A percentile compares a stretch with the other conserved stretches of the same genome.
phyloP scores from a whole-genome alignment of 352 stramenopile genomes.

The Globisporangium middletonii region DNA sequence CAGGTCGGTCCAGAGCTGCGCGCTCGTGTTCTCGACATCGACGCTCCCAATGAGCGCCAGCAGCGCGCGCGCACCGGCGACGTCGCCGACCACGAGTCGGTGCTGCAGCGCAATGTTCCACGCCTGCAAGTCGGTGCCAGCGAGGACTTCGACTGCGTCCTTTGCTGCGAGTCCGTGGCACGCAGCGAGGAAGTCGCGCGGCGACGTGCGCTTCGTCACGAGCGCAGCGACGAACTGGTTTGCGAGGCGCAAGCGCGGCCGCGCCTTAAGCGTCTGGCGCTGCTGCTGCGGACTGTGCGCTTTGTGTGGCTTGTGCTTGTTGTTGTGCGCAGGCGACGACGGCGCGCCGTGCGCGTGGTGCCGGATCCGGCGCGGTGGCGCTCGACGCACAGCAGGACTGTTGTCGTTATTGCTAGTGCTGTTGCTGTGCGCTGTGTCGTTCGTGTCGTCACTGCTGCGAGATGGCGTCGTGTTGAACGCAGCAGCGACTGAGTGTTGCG shows the following conservation, averaged over 20 bases:
- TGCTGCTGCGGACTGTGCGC: background rate
- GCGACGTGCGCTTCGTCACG: constrained; percentile 22
- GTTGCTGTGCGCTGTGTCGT: background rate
- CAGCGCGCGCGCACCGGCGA: constrained; percentile 36
- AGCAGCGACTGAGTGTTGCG: background rate
- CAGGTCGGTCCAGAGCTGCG: constrained; percentile 62
- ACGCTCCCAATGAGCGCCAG: constrained; percentile 46
- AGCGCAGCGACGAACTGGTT: constrained; percentile 33
- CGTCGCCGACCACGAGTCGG: constrained; percentile 40
- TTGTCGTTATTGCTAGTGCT: background rate
- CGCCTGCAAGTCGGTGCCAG: constrained; percentile 32
- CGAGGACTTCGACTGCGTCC: constrained; percentile 38
- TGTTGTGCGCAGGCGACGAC: background rate
- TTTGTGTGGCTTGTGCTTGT: constrained; percentile 7
- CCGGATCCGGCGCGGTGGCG: constrained; percentile 5
- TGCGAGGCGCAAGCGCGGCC: constrained; percentile 16
- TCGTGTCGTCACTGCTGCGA: background rate
- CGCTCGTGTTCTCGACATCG: constrained; percentile 36
- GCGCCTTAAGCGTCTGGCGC: background rate
- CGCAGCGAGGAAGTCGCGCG: constrained; percentile 24
- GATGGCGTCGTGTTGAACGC: background rate
- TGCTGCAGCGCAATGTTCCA: constrained; percentile 63
- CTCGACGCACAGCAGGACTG: background rate
- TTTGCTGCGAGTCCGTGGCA: constrained; percentile 30
- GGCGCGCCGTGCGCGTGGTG: background rate